Base-by-base conservation (phyloP, 139 green algal species). In the Chlorella sp. region DNA sequence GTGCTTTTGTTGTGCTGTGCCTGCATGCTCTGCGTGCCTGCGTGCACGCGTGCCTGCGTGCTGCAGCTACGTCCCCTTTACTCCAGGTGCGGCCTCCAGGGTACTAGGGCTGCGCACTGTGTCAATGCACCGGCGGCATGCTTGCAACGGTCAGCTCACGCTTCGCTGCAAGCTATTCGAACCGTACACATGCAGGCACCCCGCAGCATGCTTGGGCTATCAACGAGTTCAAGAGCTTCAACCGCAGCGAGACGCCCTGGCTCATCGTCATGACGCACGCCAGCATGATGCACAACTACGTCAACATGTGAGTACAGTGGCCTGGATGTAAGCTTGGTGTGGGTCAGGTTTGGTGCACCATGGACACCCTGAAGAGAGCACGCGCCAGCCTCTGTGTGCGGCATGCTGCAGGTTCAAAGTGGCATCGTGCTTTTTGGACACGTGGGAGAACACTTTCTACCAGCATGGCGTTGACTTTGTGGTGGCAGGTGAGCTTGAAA, bases 371-470 rank as follows among this genome's bases (percentile, higher is more conserved):
- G n/a, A n/a, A n/a, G n/a, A n/a, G n/a, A n/a, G n/a, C n/a, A n/a
- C n/a, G n/a, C n/a, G n/a, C n/a, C n/a, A n/a, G n/a, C n/a, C n/a
- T n/a, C n/a, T n/a, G n/a, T n/a, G n/a, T n/a, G n/a, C n/a, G n/a
- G n/a, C n/a, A n/a, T n/a, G n/a, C n/a, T n/a, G n/a, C n/a, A n/a
- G n/a, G n/a, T n/a, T n/a, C n/a, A n/a, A n/a, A n/a, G n/a, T n/a
- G n/a, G n/a, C n/a, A n/a, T 32, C 42, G 59, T 79, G 71, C 69
- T 80, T 86, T 50, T 27, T 50, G 32, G 60, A 26, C 62, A 55
- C 76, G 31, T 81, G 35, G 22, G 75, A 86, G 74, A 30, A 71
- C 31, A 2, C 81, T 2, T 74, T 86, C 32, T 82, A 79, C 49
- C 20, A 62, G 77, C 69, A 77, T 32, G 78, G 79, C 63, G 74